Evolutionary conservation across 306 rosid species (phyloP).

Genomic region (Aeschynomene evenia): DNA sequence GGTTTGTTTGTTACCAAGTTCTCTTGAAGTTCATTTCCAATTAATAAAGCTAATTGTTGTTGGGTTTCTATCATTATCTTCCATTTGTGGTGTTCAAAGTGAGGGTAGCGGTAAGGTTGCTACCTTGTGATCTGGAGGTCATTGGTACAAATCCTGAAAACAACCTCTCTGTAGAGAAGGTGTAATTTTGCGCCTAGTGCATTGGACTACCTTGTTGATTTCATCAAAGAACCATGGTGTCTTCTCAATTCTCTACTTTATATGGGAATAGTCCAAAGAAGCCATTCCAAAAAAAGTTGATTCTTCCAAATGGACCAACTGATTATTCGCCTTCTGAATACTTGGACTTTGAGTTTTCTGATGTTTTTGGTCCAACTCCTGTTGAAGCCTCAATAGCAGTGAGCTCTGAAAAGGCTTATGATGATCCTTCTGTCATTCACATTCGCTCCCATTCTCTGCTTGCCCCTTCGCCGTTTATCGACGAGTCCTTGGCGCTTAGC

Average conservation of each 20-base stretch:
- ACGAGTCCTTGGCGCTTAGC: constrained; percentile 51
- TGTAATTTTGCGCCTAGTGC: too few species aligned
- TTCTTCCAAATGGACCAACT: constrained; percentile 40
- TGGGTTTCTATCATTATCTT: constrained; percentile 50
- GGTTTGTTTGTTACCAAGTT: constrained; percentile 63
- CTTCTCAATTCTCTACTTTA: constrained; percentile 49
- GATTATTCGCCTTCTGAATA: constrained; percentile 44
- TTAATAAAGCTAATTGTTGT: constrained; percentile 43
- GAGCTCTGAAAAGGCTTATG: constrained; percentile 36
- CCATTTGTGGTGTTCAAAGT: constrained; percentile 15
- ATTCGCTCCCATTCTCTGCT: constrained; percentile 59
- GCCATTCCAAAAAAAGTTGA: constrained; percentile 45
- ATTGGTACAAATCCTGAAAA: too few species aligned
- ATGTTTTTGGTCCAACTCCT: constrained; percentile 62
- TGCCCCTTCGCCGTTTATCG: constrained; percentile 45
- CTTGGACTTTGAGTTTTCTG: constrained; percentile 64
- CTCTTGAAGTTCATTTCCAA: constrained; percentile 49
- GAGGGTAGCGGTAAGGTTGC: too few species aligned
- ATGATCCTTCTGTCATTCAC: constrained; percentile 47
- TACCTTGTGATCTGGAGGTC: too few species aligned
- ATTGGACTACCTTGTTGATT: too few species aligned
- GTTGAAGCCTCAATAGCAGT: constrained; percentile 43
- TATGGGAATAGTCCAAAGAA: constrained; percentile 33
- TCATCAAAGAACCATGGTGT: constrained; percentile 56
- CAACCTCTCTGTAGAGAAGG: too few species aligned